These are phyloP conservation scores for Diaporthe velutina DNA, from an alignment of 2,329 filamentous ascomycete species.

Conservation along the genomic window DNA sequence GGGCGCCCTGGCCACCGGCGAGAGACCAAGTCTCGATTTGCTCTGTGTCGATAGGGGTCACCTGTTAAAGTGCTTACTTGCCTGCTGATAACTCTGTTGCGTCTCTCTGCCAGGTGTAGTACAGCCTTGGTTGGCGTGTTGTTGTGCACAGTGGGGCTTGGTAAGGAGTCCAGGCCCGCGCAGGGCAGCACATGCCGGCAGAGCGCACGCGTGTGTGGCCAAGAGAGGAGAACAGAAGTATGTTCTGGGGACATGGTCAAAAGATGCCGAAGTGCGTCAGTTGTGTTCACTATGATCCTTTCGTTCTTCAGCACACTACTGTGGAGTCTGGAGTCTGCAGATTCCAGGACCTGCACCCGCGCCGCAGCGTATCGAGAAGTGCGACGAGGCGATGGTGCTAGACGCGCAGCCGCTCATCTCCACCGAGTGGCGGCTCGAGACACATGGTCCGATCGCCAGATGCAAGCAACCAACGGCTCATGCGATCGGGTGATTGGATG, in stretches of 20 bases:
- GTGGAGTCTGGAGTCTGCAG: neutral
- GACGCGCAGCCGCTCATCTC: constrained; percentile 26
- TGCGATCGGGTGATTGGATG: neutral
- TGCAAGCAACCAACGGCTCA: constrained; percentile 6
- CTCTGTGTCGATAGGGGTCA: neutral
- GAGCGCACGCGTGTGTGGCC: neutral
- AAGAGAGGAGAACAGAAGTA: neutral
- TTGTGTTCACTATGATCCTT: too few relatives aligned
- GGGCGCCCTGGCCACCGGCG: neutral
- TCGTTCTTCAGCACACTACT: neutral
- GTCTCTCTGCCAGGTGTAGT: neutral
- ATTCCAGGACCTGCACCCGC: constrained; percentile 9
- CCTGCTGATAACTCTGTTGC: neutral
- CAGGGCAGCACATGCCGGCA: neutral
- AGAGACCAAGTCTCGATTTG: neutral
- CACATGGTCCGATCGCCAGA: constrained; percentile 10
- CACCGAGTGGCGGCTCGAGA: neutral
- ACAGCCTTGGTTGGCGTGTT: neutral
- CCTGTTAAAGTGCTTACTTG: neutral
- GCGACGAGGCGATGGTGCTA: neutral
- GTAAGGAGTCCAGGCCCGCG: too few relatives aligned
- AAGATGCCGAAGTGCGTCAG: neutral
- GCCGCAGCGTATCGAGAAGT: neutral
- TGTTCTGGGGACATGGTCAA: neutral
- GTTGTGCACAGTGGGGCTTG: neutral